These are phyloP conservation scores for Diplodia intermedia DNA, from an alignment of 2,329 filamentous ascomycete species.

Conservation along the genomic window DNA sequence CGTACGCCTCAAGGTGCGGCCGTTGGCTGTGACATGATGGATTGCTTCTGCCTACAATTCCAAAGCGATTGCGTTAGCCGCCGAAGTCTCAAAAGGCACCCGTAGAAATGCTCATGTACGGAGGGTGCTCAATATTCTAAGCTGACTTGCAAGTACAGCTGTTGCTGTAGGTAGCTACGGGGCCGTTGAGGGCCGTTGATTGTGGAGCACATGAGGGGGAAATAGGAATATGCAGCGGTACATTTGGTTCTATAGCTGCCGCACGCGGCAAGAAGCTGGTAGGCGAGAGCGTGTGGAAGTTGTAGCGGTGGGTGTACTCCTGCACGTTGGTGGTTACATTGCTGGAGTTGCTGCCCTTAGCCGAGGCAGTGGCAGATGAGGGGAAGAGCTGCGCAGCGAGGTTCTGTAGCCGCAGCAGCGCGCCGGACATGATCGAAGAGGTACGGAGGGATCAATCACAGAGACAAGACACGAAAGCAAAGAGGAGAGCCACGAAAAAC, in stretches of 20 bases:
- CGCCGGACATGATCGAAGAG: conserved; percentile 1
- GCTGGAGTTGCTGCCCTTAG: conserved; percentile 43
- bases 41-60: conserved; percentile 73
- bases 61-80: not conserved
- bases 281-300: conserved; percentile 82
- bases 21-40: conserved; percentile 82
- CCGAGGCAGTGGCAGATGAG: conserved; percentile 39
- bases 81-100: not conserved
- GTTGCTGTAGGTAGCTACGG: not conserved
- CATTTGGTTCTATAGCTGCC: conserved; percentile 83
- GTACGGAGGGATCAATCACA: not conserved
- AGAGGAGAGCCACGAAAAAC: conserved; percentile 5
- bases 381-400: conserved; percentile 48
- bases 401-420: conserved; percentile 43
- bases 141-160: not conserved
- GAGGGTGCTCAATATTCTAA: not conserved
- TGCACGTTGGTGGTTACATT: conserved; percentile 47
- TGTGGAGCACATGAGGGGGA: not conserved
- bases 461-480: not conserved
- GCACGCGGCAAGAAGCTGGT: conserved; percentile 87
- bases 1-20: conserved; percentile 73
- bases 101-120: not conserved
- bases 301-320: conserved; percentile 56
- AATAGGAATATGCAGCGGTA: conserved; percentile 43
- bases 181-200: not conserved